Evolutionary conservation across 257 asterid species (phyloP).

Genomic region (Solanum appendiculatum): DNA sequence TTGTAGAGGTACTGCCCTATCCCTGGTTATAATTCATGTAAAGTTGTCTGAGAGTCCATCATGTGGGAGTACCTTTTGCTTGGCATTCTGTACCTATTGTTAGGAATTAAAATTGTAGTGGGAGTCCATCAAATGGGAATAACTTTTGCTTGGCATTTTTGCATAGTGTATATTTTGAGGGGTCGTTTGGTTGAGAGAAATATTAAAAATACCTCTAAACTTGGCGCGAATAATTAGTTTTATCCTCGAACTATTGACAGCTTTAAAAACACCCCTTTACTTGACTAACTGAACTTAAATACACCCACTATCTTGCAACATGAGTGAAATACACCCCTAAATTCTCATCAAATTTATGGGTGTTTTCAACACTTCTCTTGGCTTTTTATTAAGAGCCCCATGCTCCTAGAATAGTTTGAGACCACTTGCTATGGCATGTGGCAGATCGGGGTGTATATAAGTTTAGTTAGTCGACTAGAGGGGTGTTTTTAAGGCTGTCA

Average conservation of each 20-base stretch:
- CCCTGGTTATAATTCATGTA: not conserved
- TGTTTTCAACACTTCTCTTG: not conserved
- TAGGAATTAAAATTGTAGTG: not conserved
- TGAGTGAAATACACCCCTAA: not conserved
- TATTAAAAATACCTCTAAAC: not conserved
- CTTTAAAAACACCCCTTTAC: not conserved
- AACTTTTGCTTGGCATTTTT: not conserved
- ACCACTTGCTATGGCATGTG: not conserved
- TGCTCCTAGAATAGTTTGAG: not conserved
- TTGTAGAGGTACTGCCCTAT: conserved; percentile 63
- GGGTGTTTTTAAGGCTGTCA: not conserved
- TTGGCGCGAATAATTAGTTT: not conserved
- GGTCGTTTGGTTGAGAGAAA: not conserved
- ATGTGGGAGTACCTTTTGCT: not conserved
- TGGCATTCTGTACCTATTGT: not conserved
- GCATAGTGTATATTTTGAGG: not conserved
- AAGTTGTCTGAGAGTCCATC: not conserved
- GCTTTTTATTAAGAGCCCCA: not conserved
- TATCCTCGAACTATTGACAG: not conserved
- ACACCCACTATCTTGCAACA: not conserved
- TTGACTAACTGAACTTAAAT: not conserved
- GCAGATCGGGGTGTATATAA: not conserved
- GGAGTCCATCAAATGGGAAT: not conserved
- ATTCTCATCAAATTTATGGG: not conserved
- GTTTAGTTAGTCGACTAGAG: not conserved